Conservation (phyloP, 305 asterid species). For the Solanum hybrid region DNA sequence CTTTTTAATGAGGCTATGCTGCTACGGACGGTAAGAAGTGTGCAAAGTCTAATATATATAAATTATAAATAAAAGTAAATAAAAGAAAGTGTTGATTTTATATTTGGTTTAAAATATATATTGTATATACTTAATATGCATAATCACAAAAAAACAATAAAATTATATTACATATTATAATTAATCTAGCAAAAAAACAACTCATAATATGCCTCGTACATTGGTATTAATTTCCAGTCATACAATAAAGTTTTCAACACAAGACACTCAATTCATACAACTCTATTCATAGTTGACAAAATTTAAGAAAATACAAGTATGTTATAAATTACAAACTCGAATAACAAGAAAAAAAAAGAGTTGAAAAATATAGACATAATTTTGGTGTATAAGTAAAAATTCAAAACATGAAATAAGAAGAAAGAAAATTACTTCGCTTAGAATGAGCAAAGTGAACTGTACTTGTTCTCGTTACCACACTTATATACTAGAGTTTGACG, state of each 20-base stretch:
- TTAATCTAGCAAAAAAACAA: background rate
- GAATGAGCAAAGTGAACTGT: background rate
- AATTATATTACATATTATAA: background rate
- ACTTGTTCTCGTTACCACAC: no score
- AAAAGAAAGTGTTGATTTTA: no score
- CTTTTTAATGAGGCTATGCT: no score
- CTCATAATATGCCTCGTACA: background rate
- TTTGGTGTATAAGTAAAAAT: background rate
- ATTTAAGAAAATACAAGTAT: background rate
- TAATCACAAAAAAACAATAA: background rate
- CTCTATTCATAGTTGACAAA: no score
- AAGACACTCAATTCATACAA: background rate
- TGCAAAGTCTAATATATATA: background rate
- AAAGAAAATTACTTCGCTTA: background rate
- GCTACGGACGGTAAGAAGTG: no score
- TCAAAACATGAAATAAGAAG: background rate
- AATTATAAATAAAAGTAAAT: no score
- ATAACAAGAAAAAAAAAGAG: background rate
- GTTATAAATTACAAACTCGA: background rate
- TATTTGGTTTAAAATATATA: background rate
- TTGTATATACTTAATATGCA: background rate
- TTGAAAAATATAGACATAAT: no score
- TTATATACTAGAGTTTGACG: background rate
- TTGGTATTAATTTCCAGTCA: background rate
- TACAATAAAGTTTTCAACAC: background rate